Conservation (phyloP, 805 yeast genomes). For the Nadsonia fulvescens region DNA sequence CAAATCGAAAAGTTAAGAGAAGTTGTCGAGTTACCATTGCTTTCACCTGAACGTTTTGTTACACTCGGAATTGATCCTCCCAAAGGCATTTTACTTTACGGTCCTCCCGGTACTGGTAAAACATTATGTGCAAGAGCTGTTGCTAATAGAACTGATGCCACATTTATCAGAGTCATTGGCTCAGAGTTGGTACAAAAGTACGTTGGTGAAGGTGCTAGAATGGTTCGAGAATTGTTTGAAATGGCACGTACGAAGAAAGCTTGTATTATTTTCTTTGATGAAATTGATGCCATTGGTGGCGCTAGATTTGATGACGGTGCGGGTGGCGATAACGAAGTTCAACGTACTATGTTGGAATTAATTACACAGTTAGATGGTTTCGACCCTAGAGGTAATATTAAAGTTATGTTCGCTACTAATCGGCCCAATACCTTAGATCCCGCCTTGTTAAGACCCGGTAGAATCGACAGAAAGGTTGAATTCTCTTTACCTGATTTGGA, state of each 20-base stretch:
- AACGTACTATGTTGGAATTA: constrained; percentile 95
- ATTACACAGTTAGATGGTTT: constrained; percentile 97
- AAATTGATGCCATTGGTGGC: constrained; percentile 97
- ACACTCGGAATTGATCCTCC: constrained; percentile 98
- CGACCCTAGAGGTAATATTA: constrained; percentile 96
- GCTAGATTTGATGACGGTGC: constrained; percentile 99
- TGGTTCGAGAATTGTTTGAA: constrained; percentile 96
- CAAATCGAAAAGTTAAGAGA: constrained; percentile 93
- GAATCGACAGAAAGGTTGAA: constrained; percentile 97
- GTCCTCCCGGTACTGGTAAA: constrained; percentile 99
- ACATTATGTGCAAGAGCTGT: constrained; percentile 98
- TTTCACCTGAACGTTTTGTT: constrained; percentile 93
- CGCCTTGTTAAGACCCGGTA: constrained; percentile 92
- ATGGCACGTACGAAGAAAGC: constrained; percentile 99
- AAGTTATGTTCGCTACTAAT: constrained; percentile 98
- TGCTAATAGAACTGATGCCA: constrained; percentile 97
- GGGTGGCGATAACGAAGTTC: constrained; percentile 98
- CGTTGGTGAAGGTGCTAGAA: constrained; percentile 99
- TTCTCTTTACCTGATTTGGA: constrained; percentile 91
- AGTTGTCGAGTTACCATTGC: constrained; percentile 83
- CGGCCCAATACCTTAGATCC: constrained; percentile 97
- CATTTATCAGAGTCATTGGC: constrained; percentile 94
- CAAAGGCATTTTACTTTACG: constrained; percentile 87
- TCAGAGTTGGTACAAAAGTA: constrained; percentile 96
- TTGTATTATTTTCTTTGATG: constrained; percentile 94